phyloP scores from a whole-genome alignment of 139 green algal genomes.

The Haematococcus lacustris region DNA sequence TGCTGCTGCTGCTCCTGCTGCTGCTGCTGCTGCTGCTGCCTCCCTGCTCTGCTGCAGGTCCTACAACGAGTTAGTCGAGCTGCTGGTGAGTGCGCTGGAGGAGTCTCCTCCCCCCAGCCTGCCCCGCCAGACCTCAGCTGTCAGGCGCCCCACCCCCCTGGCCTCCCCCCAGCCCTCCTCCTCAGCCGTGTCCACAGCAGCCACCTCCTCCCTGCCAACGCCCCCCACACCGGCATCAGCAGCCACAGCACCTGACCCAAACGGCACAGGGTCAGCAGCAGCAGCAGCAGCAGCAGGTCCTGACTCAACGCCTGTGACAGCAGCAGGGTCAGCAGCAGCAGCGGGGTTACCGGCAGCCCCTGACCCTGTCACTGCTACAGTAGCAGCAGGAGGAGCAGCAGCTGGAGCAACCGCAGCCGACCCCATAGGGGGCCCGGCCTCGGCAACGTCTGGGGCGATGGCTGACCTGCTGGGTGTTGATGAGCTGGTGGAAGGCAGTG shows the following conservation, averaged over 20 bases:
- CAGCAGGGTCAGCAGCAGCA: not conserved
- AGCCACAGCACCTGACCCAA: not conserved
- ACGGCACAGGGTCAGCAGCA: conserved; percentile 1
- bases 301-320: not conserved
- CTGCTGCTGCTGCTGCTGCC: too few relatives aligned
- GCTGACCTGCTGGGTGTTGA: too few relatives aligned
- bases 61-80: not conserved
- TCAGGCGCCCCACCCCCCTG: too few relatives aligned
- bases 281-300: not conserved
- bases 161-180: too few relatives aligned
- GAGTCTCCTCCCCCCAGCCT: too few relatives aligned
- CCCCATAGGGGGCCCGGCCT: too few relatives aligned
- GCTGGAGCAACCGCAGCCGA: not conserved
- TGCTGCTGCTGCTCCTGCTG: too few relatives aligned
- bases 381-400: conserved; percentile 1
- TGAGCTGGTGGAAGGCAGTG: not conserved
- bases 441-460: too few relatives aligned
- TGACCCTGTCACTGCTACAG: not conserved
- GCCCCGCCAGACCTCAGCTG: too few relatives aligned
- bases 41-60: not conserved
- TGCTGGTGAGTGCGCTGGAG: too few relatives aligned
- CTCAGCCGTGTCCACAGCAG: too few relatives aligned
- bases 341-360: not conserved
- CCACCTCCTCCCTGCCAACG: too few relatives aligned
- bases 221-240: not conserved